Evolutionary conservation across 176 grass and related monocot species (phyloP).

Genomic region (Bromus sterilis): DNA sequence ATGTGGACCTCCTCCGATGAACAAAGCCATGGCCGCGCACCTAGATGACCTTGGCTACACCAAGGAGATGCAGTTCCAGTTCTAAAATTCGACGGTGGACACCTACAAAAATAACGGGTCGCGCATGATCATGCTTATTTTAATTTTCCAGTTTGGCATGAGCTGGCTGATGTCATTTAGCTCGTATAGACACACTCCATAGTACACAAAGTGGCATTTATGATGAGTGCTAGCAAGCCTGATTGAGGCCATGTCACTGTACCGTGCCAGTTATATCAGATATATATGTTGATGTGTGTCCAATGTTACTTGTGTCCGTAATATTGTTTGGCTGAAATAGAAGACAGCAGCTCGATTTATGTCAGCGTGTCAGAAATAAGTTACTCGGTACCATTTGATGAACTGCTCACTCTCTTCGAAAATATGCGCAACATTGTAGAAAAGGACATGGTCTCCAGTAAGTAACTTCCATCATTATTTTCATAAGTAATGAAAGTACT

Average conservation of each 20-base stretch:
- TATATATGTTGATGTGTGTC: neutral
- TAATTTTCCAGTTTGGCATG: neutral
- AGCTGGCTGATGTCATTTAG: neutral
- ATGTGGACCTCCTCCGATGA: slow-evolving; percentile 96
- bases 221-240: neutral
- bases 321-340: neutral
- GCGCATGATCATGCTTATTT: neutral
- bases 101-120: neutral
- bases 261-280: neutral
- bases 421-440: too few relatives aligned
- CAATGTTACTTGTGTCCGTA: neutral
- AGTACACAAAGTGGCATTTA: neutral
- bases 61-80: slow-evolving; percentile 98
- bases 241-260: neutral
- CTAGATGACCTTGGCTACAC: slow-evolving; percentile 78
- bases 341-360: neutral
- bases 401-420: too few relatives aligned
- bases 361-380: too few relatives aligned
- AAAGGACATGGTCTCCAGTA: too few relatives aligned
- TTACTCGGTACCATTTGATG: too few relatives aligned
- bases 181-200: neutral
- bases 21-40: slow-evolving; percentile 87
- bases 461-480: too few relatives aligned
- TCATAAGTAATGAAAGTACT: too few relatives aligned
- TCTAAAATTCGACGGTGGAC: slow-evolving; percentile 19